phyloP scores from a whole-genome alignment of 768 basidiomycete genomes.

The Filobasidium floriforme region DNA sequence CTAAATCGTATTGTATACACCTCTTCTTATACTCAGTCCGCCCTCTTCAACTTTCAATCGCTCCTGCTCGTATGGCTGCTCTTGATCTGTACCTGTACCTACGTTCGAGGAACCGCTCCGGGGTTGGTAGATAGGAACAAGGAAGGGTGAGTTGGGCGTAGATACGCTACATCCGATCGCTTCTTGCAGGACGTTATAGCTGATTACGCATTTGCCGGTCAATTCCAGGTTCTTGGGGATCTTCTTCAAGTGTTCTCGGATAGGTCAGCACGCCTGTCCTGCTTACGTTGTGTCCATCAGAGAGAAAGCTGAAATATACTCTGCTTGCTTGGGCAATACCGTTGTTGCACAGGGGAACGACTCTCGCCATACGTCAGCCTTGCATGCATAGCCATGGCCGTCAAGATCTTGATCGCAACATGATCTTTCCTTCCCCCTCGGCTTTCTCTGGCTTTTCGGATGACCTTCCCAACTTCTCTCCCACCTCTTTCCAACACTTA shows the following conservation, averaged over 20 bases:
- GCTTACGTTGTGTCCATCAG: not conserved
- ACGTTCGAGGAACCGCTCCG: conserved; percentile 81
- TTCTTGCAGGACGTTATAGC: conserved; percentile 8
- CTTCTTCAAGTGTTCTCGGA: conserved; percentile 90
- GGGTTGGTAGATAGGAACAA: conserved; percentile 87
- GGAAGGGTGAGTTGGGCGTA: conserved; percentile 60
- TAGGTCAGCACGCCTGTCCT: conserved; percentile 55
- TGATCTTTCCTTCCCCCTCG: not conserved
- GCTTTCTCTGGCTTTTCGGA: not conserved
- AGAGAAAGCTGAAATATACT: not conserved
- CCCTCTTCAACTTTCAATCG: conserved; percentile 96
- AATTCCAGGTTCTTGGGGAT: conserved; percentile 70
- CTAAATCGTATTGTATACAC: too few species aligned
- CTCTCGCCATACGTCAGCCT: conserved; percentile 91
- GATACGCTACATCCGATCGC: not conserved
- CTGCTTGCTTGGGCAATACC: too few species aligned
- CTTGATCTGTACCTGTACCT: conserved; percentile 94
- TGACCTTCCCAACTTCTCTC: too few species aligned
- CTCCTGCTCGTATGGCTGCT: conserved; percentile 86
- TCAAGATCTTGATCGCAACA: conserved; percentile 50
- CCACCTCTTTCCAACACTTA: too few species aligned
- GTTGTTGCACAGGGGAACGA: conserved; percentile 63
- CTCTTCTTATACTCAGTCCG: conserved; percentile 54
- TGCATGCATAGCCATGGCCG: conserved; percentile 87
- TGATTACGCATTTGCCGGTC: not conserved